A percentile compares a stretch with the other conserved stretches of the same genome.
Conservation (phyloP, 108 stramenopile species). For the Nitzschia sp. region DNA sequence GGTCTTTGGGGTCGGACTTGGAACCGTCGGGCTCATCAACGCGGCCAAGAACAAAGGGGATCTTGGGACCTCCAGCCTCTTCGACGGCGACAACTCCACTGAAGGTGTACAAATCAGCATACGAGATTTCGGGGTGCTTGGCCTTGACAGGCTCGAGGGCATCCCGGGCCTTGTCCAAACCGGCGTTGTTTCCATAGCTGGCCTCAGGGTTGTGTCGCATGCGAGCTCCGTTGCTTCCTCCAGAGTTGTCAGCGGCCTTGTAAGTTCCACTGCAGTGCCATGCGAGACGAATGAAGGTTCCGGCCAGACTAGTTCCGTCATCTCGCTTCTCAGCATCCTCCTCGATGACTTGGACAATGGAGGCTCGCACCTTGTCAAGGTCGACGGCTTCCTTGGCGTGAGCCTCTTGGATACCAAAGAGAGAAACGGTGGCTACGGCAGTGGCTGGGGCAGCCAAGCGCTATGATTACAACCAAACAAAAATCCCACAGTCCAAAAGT, state of each 20-base stretch:
- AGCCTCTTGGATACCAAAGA: conserved; percentile 29
- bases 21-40: conserved; percentile 62
- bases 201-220: conserved; percentile 94
- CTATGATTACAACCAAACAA: background rate
- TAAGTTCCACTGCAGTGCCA: conserved; percentile 97
- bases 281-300: conserved; percentile 85
- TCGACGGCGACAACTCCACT: conserved; percentile 76
- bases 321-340: conserved; percentile 71
- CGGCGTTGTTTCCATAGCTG: conserved; percentile 48
- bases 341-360: conserved; percentile 74
- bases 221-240: conserved; percentile 92
- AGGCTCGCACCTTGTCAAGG: conserved; percentile 59
- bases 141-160: conserved; percentile 77
- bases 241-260: conserved; percentile 62
- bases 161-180: conserved; percentile 77
- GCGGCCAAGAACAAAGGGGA: conserved; percentile 78
- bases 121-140: conserved; percentile 84
- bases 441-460: conserved; percentile 43
- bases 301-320: conserved; percentile 72
- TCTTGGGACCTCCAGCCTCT: conserved; percentile 75
- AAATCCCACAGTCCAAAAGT: too few species aligned
- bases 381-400: conserved; percentile 54
- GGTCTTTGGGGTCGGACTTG: conserved; percentile 67
- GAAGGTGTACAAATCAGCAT: conserved; percentile 94
- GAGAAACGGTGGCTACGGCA: conserved; percentile 16